Conservation (phyloP, 106 monocot genomes). For the Apostasia shenzhenica region DNA sequence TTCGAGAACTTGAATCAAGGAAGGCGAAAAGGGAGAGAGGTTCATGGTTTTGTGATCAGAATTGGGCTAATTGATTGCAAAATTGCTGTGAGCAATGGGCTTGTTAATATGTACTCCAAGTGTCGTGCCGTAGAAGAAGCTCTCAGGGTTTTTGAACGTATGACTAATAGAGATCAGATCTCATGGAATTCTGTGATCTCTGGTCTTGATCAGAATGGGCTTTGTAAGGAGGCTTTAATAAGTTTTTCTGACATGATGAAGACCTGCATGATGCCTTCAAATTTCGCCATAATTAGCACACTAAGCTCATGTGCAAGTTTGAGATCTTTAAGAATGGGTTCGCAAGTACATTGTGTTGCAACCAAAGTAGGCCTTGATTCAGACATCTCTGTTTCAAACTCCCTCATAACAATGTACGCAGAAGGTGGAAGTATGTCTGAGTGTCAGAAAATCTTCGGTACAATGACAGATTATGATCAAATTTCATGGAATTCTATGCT, state of each 20-base stretch:
- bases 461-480: conserved; percentile 53
- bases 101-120: conserved; percentile 87
- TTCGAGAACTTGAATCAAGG: conserved; percentile 43
- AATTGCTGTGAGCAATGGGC: conserved; percentile 49
- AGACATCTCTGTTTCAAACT: conserved; percentile 79
- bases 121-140: conserved; percentile 62
- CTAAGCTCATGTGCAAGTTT: conserved; percentile 58
- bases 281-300: conserved; percentile 59
- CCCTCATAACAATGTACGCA: conserved; percentile 66
- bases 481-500: conserved; percentile 94
- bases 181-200: conserved; percentile 83
- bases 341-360: conserved; percentile 45
- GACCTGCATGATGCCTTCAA: conserved; percentile 28
- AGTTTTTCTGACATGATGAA: conserved; percentile 42
- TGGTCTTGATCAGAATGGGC: conserved; percentile 72
- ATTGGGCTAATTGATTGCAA: conserved; percentile 22
- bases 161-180: conserved; percentile 49
- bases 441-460: conserved; percentile 52
- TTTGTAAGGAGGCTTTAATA: conserved; percentile 39
- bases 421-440: conserved; percentile 37
- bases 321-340: conserved; percentile 27
- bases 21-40: conserved; percentile 50
- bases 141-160: conserved; percentile 40
- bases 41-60: conserved; percentile 56
- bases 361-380: conserved; percentile 60